These are phyloP conservation scores for Cryptosporidium viatorum DNA, from an alignment of 169 alveolate species.

Conservation along the genomic window DNA sequence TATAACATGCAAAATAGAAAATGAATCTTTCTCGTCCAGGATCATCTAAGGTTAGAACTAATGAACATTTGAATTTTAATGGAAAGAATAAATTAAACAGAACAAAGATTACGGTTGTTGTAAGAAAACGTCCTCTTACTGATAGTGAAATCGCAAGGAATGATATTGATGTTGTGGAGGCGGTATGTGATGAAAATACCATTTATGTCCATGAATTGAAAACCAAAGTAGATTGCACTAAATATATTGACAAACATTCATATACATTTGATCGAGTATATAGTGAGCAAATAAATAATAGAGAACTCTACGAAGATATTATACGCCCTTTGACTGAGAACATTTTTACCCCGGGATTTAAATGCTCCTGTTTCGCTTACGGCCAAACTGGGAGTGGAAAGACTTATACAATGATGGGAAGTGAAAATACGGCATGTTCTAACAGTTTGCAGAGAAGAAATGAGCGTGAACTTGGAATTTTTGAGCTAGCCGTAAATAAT, in stretches of 20 bases:
- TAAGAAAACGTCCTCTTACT: slow-evolving; percentile 94
- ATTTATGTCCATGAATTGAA: slow-evolving; percentile 81
- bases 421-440: slow-evolving; percentile 78
- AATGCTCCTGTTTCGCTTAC: slow-evolving; percentile 96
- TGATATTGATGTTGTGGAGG: slow-evolving; percentile 93
- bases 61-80: slow-evolving; percentile 5
- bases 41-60: slow-evolving; percentile 47
- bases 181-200: slow-evolving; percentile 81
- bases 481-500: slow-evolving; percentile 93
- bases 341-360: slow-evolving; percentile 91
- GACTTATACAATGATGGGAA: slow-evolving; percentile 97
- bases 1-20: slow-evolving; percentile 1
- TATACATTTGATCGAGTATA: slow-evolving; percentile 91
- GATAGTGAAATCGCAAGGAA: slow-evolving; percentile 89
- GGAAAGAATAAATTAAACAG: slow-evolving; percentile 73
- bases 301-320: slow-evolving; percentile 87
- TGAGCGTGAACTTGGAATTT: slow-evolving; percentile 90
- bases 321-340: slow-evolving; percentile 93
- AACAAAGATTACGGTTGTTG: slow-evolving; percentile 92
- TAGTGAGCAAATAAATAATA: slow-evolving; percentile 88
- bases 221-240: slow-evolving; percentile 89
- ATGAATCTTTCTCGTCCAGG: slow-evolving; percentile 67
- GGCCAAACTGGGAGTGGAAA: slow-evolving; percentile 98
- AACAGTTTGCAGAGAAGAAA: slow-evolving; percentile 47
- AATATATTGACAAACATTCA: slow-evolving; percentile 91